Evolutionary conservation across 1,284 basidiomycete genomes (phyloP).

Genomic region (Chalciporus sp.): DNA sequence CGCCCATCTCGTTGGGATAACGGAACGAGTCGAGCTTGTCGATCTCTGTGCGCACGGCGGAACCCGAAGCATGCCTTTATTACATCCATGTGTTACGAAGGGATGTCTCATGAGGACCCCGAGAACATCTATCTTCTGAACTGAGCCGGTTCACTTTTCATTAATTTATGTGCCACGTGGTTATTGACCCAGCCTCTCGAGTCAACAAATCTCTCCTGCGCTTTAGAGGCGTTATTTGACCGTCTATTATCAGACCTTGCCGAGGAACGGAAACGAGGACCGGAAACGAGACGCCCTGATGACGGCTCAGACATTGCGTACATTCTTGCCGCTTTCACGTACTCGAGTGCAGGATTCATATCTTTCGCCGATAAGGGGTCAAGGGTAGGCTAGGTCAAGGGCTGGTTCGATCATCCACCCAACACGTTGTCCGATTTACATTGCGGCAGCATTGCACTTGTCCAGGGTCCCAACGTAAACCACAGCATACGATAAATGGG

Average conservation of each 20-base stretch:
- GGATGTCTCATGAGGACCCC: conserved; percentile 26
- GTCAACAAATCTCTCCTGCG: conserved; percentile 7
- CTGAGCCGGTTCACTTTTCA: conserved; percentile 26
- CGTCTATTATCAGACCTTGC: conserved; percentile 7
- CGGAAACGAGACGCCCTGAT: conserved; percentile 28
- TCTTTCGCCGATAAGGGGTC: conserved; percentile 7
- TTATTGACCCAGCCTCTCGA: conserved; percentile 1
- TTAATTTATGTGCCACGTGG: conserved; percentile 25
- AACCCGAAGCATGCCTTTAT: not conserved
- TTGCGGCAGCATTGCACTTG: conserved; percentile 23
- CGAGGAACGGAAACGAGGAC: conserved; percentile 24
- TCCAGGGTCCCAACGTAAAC: conserved; percentile 33
- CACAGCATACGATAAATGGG: conserved; percentile 29
- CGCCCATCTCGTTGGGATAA: conserved; percentile 25
- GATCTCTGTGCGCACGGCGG: conserved; percentile 18
- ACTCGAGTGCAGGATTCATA: conserved; percentile 26
- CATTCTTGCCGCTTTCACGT: conserved; percentile 29
- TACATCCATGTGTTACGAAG: not conserved
- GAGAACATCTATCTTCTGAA: conserved; percentile 7
- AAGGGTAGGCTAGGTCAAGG: too few species aligned
- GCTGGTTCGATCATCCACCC: not conserved
- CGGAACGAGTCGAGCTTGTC: conserved; percentile 12
- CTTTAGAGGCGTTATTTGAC: conserved; percentile 9
- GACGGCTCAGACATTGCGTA: conserved; percentile 23
- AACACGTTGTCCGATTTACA: conserved; percentile 25